Base-by-base conservation (phyloP, 2,329 filamentous ascomycete genomes). In the Pseudogymnoascus sp. region DNA sequence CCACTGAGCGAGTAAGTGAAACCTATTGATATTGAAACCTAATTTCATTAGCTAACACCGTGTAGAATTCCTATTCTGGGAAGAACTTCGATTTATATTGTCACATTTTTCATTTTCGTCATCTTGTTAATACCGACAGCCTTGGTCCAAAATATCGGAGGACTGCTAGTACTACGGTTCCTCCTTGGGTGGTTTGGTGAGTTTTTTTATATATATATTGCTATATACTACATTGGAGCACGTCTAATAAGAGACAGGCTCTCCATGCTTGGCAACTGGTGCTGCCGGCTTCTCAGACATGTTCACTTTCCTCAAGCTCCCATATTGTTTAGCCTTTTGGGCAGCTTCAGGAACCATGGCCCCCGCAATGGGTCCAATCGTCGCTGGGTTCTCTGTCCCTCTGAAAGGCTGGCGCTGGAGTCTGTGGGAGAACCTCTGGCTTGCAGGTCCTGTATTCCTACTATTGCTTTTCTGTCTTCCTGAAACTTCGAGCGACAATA, bases 71-170 rank as follows among this genome's bases (percentile, higher is more conserved):
- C 86, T 0, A 71, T 78, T 51, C 80, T 89, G 57, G 87, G 88
- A 2, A 79, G 87, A 8, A 90, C 86, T 69, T 81, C 82, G 1
- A 80, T 86, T 3, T 90, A 90, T 73, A 81, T 88, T 36, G 73
- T 83, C 68, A 86, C 86, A 4, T 88, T 90, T 75, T 81, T 83
- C 64, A 77, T 88, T 29, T 91, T 89, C 70, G 85, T 88, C 57
- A 79, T 89, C 64, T 76, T 90, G 8, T 84, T 81, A 2, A 80
- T 90, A 57, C 86, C 86, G 0, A 83, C 86, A 0, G 84, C 86
- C 0, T 72, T 90, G 0, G 82, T 84, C 4, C 75, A 81, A 36
- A 88, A 85, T 72, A 88, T 85, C 64, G 73, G 81, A 0, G 83
- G 84, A 0, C 77, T 91, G 3, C 77, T 89, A 68, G 81, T 87